Evolutionary conservation across 331 rosid species (phyloP), one percentile per base, ranked within the genome.

Genomic region (Saraca asoca): DNA sequence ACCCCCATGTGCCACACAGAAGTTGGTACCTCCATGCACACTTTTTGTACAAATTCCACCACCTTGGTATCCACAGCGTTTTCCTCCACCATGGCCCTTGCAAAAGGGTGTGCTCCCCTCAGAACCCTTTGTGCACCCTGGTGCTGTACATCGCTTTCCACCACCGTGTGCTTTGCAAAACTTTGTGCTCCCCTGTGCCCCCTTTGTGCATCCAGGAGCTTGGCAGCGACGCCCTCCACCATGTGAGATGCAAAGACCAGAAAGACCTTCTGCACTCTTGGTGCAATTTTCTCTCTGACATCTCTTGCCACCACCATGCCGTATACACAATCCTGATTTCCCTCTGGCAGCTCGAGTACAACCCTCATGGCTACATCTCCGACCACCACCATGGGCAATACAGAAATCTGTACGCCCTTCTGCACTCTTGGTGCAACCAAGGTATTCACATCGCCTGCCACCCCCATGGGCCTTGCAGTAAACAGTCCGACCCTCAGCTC

Each of bases 401-500:
- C 97, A 91, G 75, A 73, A 88, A 68, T 91, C 96, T 5, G 97
- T 91, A 9, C 97, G 90, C 31, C 97, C 97, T 83, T 91, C 97
- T 37, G 96, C 97, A 80, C 97, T 91, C 84, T 88, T 91, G 12
- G 97, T 88, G 77, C 96, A 91, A 54, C 97, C 97, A 75, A 91
- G 87, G 78, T 58, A 81, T 58, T 91, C 91, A 73, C 97, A 91
- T 48, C 97, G 83, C 39, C 96, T 84, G 13, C 96, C 97, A 24
- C 97, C 97, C 68, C 97, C 97, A 64, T 91, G 96, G 66, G 97
- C 97, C 85, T 91, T 91, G 80, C 97, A 91, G 75, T 88, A 91
- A 58, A 86, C 97, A 6, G 97, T 91, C 12, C 96, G 87, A 51
- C 97, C 97, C 83, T 91, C 97, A 0, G 97, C 96, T 49, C 97